Evolutionary conservation across 805 yeast genomes (phyloP), one percentile per base, ranked within the genome.

Genomic region (Brettanomyces sp.): DNA sequence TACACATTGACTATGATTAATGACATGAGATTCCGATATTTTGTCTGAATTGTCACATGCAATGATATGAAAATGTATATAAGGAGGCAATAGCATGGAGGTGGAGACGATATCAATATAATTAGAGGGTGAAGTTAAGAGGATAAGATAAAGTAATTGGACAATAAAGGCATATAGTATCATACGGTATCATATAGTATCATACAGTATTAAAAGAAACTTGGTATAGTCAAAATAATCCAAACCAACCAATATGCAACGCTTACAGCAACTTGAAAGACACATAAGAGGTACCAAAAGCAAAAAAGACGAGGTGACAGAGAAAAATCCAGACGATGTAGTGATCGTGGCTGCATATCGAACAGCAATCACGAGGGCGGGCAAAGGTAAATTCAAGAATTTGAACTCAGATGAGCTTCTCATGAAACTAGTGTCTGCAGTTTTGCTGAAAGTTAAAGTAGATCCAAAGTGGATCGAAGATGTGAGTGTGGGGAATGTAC

Each of bases 331-430:
- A 4, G 87, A 86, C 54, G 98, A 91, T 64, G 95, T 91, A 36
- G 97, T 91, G 39, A 80, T 91, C 47, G 89, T 88, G 35, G 82
- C 80, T 42, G 96, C 97, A 33, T 82, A 85, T 72, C 79, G 98
- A 69, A 86, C 97, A 3, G 91, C 98, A 30, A 72, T 87, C 50
- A 79, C 95, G 43, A 86, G 79, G 65, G 96, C 93, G 36, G 88
- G 91, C 43, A 82, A 79, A 63, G 98, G 98, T 43, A 70, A 76
- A 1, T 87, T 90, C 67, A 86, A 83, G 62, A 95, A 89, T 61
- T 76, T 85, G 45, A 78, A 82, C 43, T 76, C 95, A 5, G 96
- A 87, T 58, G 95, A 82, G 65, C 63, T 91, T 22, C 74, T 91
- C 49, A 66, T 75, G 53, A 77, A 76, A 52, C 77, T 91, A 49